These are phyloP conservation scores for Fraxinus nigra DNA, from an alignment of 305 asterid species.

Conservation along the genomic window DNA sequence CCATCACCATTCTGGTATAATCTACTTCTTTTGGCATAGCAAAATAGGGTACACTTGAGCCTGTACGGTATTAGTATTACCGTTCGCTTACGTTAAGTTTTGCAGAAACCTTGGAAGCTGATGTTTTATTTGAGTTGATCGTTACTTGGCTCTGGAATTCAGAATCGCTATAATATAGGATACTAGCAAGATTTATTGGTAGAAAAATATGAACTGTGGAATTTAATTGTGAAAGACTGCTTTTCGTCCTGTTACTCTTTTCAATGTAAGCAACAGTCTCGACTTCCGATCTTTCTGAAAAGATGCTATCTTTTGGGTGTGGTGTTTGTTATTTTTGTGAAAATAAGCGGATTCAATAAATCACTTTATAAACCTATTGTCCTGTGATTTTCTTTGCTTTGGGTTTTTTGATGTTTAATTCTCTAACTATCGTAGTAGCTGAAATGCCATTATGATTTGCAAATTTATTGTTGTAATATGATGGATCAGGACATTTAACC, in stretches of 20 bases:
- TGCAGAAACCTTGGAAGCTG: neutral
- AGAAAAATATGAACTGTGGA: neutral
- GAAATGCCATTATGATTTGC: neutral
- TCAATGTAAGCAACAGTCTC: neutral
- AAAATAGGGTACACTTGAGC: neutral
- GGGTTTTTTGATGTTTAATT: neutral
- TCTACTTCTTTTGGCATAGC: neutral
- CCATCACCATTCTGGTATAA: neutral
- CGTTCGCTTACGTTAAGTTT: neutral
- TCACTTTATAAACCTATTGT: neutral
- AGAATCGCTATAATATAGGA: neutral
- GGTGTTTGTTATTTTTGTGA: neutral
- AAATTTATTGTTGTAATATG: neutral
- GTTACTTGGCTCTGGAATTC: neutral
- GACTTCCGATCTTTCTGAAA: neutral
- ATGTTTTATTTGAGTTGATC: neutral
- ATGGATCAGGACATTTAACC: conserved; percentile 65
- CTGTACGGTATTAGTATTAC: neutral
- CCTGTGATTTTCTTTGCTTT: neutral
- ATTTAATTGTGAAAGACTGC: neutral
- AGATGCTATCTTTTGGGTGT: neutral
- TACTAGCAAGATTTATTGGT: neutral
- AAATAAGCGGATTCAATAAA: neutral
- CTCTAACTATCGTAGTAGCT: neutral
- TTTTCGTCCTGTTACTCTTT: neutral